Conservation (phyloP, 805 yeast species). For the Candida montana region DNA sequence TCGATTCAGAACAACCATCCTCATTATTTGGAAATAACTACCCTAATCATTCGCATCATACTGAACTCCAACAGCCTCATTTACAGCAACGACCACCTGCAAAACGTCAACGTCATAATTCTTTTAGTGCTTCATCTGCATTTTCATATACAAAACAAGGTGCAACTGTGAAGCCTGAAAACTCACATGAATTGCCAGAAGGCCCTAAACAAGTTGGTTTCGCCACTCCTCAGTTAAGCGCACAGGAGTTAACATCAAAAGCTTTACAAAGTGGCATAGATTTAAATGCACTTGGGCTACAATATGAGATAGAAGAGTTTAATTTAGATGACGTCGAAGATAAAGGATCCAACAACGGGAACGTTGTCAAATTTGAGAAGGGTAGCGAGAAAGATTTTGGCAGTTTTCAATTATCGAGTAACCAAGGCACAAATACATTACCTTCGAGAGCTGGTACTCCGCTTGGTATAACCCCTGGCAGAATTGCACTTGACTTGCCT, state of each 20-base stretch:
- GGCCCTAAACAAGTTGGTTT: constrained; percentile 72
- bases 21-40: neutral
- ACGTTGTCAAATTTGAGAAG: neutral
- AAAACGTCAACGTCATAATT: constrained; percentile 36
- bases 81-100: neutral
- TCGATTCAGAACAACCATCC: neutral
- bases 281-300: constrained; percentile 32
- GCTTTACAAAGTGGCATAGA: constrained; percentile 34
- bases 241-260: constrained; percentile 36
- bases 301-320: constrained; percentile 21
- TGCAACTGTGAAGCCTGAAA: neutral
- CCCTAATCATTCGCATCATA: too few species aligned
- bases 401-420: neutral
- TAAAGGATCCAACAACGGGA: constrained; percentile 13
- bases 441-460: constrained; percentile 15
- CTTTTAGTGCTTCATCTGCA: constrained; percentile 39
- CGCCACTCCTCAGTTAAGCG: constrained; percentile 71
- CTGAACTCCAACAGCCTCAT: constrained; percentile 4
- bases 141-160: constrained; percentile 28
- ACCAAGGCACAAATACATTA: constrained; percentile 3
- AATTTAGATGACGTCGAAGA: constrained; percentile 8
- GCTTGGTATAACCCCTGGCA: constrained; percentile 14
- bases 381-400: neutral
- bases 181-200: constrained; percentile 25
- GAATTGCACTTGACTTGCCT: constrained; percentile 26